Conservation (phyloP, 495 filamentous ascomycete genomes). For the Podospora bellae-mahoneyi region DNA sequence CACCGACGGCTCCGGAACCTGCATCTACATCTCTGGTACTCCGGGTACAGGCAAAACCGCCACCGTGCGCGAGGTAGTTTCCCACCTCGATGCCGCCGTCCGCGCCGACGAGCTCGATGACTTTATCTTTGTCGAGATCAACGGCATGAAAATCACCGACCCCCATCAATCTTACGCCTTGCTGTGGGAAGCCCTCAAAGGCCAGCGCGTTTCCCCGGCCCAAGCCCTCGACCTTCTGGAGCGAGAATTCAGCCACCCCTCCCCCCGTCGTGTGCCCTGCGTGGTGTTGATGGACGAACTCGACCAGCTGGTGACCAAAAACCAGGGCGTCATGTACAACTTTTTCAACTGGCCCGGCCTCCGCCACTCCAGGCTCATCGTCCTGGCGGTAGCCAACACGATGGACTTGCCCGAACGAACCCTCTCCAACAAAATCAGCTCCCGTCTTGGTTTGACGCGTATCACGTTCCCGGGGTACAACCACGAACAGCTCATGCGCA, state of each 20-base stretch:
- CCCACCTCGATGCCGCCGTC: slow-evolving; percentile 81
- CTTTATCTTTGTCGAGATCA: slow-evolving; percentile 99
- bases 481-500: slow-evolving; percentile 95
- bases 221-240: slow-evolving; percentile 90
- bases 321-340: slow-evolving; percentile 99
- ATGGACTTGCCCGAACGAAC: slow-evolving; percentile 99
- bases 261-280: slow-evolving; percentile 85
- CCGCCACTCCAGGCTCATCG: slow-evolving; percentile 85
- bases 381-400: slow-evolving; percentile 96
- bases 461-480: slow-evolving; percentile 98
- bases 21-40: slow-evolving; percentile 99
- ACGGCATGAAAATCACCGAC: slow-evolving; percentile 99
- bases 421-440: slow-evolving; percentile 95
- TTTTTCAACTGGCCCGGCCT: slow-evolving; percentile 99
- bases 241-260: slow-evolving; percentile 85
- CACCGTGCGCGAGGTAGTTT: slow-evolving; percentile 92
- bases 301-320: slow-evolving; percentile 95
- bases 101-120: slow-evolving; percentile 91
- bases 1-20: slow-evolving; percentile 84
- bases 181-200: slow-evolving; percentile 93
- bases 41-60: slow-evolving; percentile 99
- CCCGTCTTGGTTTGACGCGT: slow-evolving; percentile 79
- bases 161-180: slow-evolving; percentile 94
- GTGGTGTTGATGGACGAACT: slow-evolving; percentile 99
- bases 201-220: slow-evolving; percentile 84